Conservation (phyloP, 805 yeast genomes). For the Nakazawaea populi region DNA sequence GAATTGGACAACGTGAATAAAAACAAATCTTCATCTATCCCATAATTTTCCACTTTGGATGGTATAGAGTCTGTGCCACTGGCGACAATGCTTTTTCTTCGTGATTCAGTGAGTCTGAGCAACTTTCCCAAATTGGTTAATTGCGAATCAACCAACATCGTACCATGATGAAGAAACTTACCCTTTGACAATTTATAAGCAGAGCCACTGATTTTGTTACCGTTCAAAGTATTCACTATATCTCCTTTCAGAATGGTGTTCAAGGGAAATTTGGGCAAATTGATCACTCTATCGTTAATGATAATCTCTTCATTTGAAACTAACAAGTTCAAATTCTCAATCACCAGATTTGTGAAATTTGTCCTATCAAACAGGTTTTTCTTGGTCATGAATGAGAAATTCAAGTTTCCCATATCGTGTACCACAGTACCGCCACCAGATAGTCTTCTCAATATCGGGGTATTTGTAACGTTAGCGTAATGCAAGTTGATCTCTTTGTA, state of each 20-base stretch:
- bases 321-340: slow-evolving; percentile 27
- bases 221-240: slow-evolving; percentile 42
- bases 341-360: slow-evolving; percentile 45
- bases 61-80: slow-evolving; percentile 65
- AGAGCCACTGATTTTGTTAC: slow-evolving; percentile 78
- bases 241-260: slow-evolving; percentile 75
- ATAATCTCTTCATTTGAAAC: slow-evolving; percentile 13
- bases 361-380: slow-evolving; percentile 58
- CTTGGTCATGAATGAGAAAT: slow-evolving; percentile 75
- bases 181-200: slow-evolving; percentile 84
- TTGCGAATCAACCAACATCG: slow-evolving; percentile 75
- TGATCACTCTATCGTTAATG: neutral
- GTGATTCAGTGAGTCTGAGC: slow-evolving; percentile 29
- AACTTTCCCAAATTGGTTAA: slow-evolving; percentile 55
- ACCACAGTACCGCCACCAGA: slow-evolving; percentile 98
- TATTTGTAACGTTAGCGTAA: slow-evolving; percentile 37
- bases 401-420: slow-evolving; percentile 85
- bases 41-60: slow-evolving; percentile 70
- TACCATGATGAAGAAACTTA: slow-evolving; percentile 90
- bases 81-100: slow-evolving; percentile 18
- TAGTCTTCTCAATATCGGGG: slow-evolving; percentile 70
- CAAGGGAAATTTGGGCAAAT: slow-evolving; percentile 23
- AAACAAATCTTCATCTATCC: slow-evolving; percentile 39
- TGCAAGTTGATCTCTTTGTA: slow-evolving; percentile 78
- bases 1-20: slow-evolving; percentile 33